phyloP scores from a whole-genome alignment of 2,329 filamentous ascomycete species.

The Penicillium sp. region DNA sequence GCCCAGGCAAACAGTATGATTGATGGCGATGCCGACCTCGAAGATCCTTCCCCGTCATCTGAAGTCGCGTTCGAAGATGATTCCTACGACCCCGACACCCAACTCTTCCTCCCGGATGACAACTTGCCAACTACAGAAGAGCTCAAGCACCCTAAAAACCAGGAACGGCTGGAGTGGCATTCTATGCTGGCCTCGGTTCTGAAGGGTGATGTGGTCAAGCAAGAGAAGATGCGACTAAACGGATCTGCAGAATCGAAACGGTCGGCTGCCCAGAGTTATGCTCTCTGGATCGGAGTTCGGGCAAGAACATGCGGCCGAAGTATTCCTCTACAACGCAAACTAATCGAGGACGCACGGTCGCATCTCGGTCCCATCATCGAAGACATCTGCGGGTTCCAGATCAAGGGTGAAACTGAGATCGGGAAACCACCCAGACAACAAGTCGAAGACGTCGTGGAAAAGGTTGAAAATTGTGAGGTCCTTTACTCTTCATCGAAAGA shows the following conservation, averaged over 20 bases:
- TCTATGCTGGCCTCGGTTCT: constrained; percentile 95
- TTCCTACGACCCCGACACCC: constrained; percentile 84
- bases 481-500: constrained; percentile 80
- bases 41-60: constrained; percentile 86
- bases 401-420: constrained; percentile 89
- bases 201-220: constrained; percentile 93
- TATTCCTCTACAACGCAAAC: constrained; percentile 77
- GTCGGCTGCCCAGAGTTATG: constrained; percentile 66
- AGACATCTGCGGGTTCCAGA: constrained; percentile 87
- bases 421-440: constrained; percentile 87
- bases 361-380: constrained; percentile 76
- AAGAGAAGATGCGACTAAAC: constrained; percentile 95
- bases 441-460: constrained; percentile 83
- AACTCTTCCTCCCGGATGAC: constrained; percentile 90
- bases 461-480: constrained; percentile 85
- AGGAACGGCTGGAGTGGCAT: constrained; percentile 95
- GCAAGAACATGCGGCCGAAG: constrained; percentile 83
- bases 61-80: constrained; percentile 82
- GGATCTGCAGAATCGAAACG: constrained; percentile 75
- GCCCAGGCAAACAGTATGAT: constrained; percentile 68
- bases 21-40: constrained; percentile 78
- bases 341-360: constrained; percentile 81
- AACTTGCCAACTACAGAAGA: constrained; percentile 88
- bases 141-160: constrained; percentile 80
- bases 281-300: constrained; percentile 85